Evolutionary conservation across 75 land plant species (phyloP).

Genomic region (Picea glauca): DNA sequence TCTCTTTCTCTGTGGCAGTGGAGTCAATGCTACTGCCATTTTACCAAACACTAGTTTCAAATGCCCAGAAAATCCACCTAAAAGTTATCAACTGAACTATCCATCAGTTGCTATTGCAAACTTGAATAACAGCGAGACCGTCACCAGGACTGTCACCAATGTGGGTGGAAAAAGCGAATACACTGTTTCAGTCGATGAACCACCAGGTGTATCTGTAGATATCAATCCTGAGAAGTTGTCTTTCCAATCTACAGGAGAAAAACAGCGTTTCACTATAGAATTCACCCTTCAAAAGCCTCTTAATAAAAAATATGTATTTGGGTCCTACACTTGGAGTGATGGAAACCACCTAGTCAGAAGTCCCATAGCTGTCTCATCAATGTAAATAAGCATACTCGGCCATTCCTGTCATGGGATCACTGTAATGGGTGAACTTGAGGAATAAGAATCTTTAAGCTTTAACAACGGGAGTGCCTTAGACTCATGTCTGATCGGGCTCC

Average conservation of each 20-base stretch:
- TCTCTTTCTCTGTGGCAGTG: constrained; percentile 23
- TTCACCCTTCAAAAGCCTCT: not conserved
- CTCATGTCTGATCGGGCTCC: no score
- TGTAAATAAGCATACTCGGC: not conserved
- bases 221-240: constrained; percentile 30
- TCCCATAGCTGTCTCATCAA: constrained; percentile 52
- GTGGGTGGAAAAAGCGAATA: constrained; percentile 52
- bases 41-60: constrained; percentile 16
- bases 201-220: constrained; percentile 41
- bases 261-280: constrained; percentile 40
- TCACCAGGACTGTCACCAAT: constrained; percentile 69
- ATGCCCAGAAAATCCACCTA: constrained; percentile 29
- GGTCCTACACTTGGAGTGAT: constrained; percentile 67
- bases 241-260: constrained; percentile 39
- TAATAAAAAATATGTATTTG: constrained; percentile 36
- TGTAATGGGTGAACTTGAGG: no score
- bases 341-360: constrained; percentile 62
- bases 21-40: not conserved
- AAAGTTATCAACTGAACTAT: constrained; percentile 52
- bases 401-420: not conserved
- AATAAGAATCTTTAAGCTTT: no score
- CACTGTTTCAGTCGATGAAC: constrained; percentile 27
- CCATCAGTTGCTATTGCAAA: constrained; percentile 68
- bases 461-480: no score
- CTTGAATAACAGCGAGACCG: constrained; percentile 28